A percentile compares a stretch with the other conserved stretches of the same genome.
Evolutionary conservation across 2,329 filamentous ascomycete genomes (phyloP).

Genomic region (Purpureocillium takamizusanense): DNA sequence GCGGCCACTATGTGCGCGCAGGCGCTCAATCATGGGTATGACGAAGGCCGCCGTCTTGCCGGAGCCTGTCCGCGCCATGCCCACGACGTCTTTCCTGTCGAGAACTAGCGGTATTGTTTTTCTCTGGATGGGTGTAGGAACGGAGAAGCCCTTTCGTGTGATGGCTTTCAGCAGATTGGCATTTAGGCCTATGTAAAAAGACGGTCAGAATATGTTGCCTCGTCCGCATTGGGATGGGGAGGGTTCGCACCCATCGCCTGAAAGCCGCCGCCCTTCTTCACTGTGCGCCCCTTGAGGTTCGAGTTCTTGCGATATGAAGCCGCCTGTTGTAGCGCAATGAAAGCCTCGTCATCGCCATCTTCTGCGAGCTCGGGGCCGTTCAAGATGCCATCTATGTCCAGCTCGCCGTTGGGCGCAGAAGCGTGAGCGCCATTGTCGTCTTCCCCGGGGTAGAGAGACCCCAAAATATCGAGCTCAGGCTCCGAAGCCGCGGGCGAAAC

Average conservation of each 20-base stretch:
- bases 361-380: conserved; percentile 34
- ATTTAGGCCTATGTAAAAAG: conserved; percentile 52
- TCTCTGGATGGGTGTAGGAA: conserved; percentile 94
- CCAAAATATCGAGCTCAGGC: conserved; percentile 83
- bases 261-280: conserved; percentile 94
- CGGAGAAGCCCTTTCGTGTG: conserved; percentile 84
- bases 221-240: not conserved
- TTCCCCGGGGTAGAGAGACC: conserved; percentile 60
- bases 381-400: conserved; percentile 54
- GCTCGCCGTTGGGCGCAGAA: conserved; percentile 30
- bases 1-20: conserved; percentile 79
- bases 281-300: conserved; percentile 73
- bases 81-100: conserved; percentile 90
- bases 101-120: conserved; percentile 91
- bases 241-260: conserved; percentile 70
- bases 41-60: conserved; percentile 98
- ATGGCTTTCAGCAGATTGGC: conserved; percentile 82
- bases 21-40: conserved; percentile 92
- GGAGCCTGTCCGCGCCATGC: conserved; percentile 97
- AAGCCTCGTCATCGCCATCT: conserved; percentile 70
- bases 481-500: conserved; percentile 80
- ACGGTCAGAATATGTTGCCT: not conserved
- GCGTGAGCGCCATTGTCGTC: conserved; percentile 36
- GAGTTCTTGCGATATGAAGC: conserved; percentile 79
- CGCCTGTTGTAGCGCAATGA: conserved; percentile 81